A percentile compares a stretch with the other conserved stretches of the same genome.
Conservation (phyloP, 2,329 filamentous ascomycete genomes). For the Peltaster fructicola region DNA sequence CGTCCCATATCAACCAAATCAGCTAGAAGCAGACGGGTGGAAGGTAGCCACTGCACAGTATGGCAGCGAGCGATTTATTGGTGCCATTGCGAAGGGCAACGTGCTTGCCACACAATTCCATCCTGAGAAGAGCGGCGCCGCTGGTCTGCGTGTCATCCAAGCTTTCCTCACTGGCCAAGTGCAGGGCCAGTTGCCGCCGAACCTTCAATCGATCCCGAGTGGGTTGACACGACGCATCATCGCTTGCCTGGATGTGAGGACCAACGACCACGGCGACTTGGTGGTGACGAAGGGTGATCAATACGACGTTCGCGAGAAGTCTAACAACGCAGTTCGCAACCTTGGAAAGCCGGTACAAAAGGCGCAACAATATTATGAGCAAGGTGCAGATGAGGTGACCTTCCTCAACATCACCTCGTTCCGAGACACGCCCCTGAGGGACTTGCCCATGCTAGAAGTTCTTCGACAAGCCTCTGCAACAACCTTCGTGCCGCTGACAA, state of each 20-base stretch:
- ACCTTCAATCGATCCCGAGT: constrained; percentile 13
- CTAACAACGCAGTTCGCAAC: constrained; percentile 57
- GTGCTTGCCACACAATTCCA: constrained; percentile 91
- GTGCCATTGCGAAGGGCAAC: constrained; percentile 71
- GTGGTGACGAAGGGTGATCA: constrained; percentile 98
- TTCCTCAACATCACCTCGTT: constrained; percentile 98
- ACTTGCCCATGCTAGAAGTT: constrained; percentile 92
- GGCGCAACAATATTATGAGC: constrained; percentile 84
- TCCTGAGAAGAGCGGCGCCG: constrained; percentile 88
- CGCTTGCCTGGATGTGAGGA: constrained; percentile 85
- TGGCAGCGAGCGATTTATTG: constrained; percentile 76
- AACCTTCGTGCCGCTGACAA: constrained; percentile 88
- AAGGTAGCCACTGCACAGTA: constrained; percentile 80
- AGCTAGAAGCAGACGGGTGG: constrained; percentile 72
- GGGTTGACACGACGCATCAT: constrained; percentile 87
- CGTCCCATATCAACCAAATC: constrained; percentile 52
- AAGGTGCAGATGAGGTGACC: constrained; percentile 90
- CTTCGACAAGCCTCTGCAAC: constrained; percentile 70
- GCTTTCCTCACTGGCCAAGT: constrained; percentile 67
- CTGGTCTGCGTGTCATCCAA: constrained; percentile 66
- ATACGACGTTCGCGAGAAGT: constrained; percentile 92
- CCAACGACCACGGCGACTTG: constrained; percentile 85
- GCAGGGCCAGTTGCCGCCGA: constrained; percentile 34
- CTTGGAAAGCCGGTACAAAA: constrained; percentile 93
- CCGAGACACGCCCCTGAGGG: constrained; percentile 80